Conservation (phyloP, 176 grass and related monocot genomes). For the Echinochloa phyllopogon region DNA sequence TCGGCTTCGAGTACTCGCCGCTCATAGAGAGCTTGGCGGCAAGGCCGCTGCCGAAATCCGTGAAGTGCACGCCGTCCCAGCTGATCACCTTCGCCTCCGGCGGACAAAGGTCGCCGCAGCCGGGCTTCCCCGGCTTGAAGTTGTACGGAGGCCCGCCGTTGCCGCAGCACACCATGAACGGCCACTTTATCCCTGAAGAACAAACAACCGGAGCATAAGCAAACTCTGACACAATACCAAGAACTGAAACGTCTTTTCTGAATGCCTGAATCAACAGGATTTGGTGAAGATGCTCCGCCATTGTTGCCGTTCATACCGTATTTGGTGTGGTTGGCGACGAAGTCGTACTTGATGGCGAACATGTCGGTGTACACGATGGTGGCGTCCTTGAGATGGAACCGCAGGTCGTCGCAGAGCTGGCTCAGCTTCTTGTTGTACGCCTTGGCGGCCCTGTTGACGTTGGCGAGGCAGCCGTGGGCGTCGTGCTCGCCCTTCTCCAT, state of each 20-base stretch:
- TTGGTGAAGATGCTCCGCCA: not conserved
- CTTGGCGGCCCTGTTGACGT: conserved; percentile 61
- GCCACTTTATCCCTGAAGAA: conserved; percentile 67
- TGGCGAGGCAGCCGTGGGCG: conserved; percentile 56
- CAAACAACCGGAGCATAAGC: not conserved
- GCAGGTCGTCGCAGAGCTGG: conserved; percentile 57
- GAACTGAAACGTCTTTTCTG: conserved; percentile 5
- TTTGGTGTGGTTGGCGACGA: conserved; percentile 75
- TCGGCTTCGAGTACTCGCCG: conserved; percentile 61
- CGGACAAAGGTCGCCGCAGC: conserved; percentile 50
- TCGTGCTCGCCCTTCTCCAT: conserved; percentile 52
- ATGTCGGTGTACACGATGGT: conserved; percentile 86
- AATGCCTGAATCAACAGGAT: not conserved
- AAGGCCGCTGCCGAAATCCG: conserved; percentile 54
- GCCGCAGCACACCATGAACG: conserved; percentile 81
- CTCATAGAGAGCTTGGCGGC: conserved; percentile 43
- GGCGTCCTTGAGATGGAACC: conserved; percentile 52
- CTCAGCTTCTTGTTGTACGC: conserved; percentile 69
- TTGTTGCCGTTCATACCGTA: conserved; percentile 52
- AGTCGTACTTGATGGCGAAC: conserved; percentile 86
- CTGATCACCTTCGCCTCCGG: conserved; percentile 54
- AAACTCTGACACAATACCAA: not conserved
- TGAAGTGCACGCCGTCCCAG: conserved; percentile 66
- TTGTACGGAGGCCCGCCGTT: conserved; percentile 77
- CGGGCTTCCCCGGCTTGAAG: conserved; percentile 26